Evolutionary conservation across 176 grass and related monocot genomes (phyloP).

Genomic region (Bromus sterilis): DNA sequence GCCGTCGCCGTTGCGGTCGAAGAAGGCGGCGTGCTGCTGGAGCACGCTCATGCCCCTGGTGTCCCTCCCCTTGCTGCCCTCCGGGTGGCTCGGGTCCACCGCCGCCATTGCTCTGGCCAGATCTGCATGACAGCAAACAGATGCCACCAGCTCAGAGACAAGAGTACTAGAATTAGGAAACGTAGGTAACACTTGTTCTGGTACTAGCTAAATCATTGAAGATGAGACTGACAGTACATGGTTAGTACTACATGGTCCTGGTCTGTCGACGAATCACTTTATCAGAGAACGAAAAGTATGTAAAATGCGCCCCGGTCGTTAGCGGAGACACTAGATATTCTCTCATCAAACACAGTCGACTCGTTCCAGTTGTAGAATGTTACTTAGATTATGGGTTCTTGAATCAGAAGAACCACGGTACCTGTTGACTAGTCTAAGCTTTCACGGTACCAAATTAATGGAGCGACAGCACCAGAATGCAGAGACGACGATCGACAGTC

Average conservation of each 20-base stretch:
- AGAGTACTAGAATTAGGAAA: not conserved
- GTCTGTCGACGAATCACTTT: too few species aligned
- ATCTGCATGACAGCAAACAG: conserved; percentile 17
- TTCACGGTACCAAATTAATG: not conserved
- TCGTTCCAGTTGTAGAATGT: not conserved
- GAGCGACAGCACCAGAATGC: not conserved
- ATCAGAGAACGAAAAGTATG: not conserved
- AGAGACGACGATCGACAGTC: not conserved
- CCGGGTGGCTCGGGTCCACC: conserved; percentile 51
- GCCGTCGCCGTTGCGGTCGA: conserved; percentile 61
- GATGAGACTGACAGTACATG: not conserved
- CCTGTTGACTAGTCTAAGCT: not conserved
- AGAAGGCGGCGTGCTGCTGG: conserved; percentile 71
- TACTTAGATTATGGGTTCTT: not conserved
- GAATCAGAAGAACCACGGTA: not conserved
- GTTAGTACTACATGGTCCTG: not conserved
- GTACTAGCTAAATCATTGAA: not conserved
- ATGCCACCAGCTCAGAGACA: not conserved
- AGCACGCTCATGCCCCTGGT: conserved; percentile 43
- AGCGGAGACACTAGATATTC: not conserved
- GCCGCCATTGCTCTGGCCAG: conserved; percentile 45
- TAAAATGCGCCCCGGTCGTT: not conserved
- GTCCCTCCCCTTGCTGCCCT: conserved; percentile 39
- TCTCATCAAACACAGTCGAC: not conserved
- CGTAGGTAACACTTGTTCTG: not conserved